Evolutionary conservation across 2,329 filamentous ascomycete species (phyloP).

Genomic region (Verticillium tricorpus): DNA sequence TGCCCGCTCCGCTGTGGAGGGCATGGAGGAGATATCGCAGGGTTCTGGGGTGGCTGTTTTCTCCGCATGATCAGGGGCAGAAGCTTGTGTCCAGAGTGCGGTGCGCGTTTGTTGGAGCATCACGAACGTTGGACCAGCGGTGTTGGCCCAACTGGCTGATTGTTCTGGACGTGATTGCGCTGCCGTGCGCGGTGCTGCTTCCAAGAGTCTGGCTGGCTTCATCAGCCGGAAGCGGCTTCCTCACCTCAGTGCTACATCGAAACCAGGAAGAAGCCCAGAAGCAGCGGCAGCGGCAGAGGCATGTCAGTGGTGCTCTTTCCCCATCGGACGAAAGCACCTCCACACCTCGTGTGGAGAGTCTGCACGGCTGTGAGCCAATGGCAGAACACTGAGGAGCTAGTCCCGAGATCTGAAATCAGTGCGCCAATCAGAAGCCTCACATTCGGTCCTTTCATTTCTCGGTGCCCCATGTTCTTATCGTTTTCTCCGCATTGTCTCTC

Average conservation of each 20-base stretch:
- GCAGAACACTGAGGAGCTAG: not conserved
- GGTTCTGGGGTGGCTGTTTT: not conserved
- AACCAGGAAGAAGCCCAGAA: no score
- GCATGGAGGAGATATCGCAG: not conserved
- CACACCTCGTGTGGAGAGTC: not conserved
- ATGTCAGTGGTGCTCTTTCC: not conserved
- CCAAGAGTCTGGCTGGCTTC: not conserved
- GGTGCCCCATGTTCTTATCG: not conserved
- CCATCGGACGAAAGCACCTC: not conserved
- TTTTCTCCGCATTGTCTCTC: not conserved
- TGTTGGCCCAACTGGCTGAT: not conserved
- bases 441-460: not conserved
- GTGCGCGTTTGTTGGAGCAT: not conserved
- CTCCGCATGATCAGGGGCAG: not conserved
- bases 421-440: not conserved
- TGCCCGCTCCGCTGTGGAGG: not conserved
- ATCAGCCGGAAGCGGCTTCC: not conserved
- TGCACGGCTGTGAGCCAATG: not conserved
- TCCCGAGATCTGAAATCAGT: not conserved
- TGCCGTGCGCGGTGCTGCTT: not conserved
- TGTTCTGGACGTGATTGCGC: not conserved
- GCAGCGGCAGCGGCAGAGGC: not conserved
- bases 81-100: not conserved
- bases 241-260: not conserved
- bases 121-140: not conserved